A percentile compares a stretch with the other conserved stretches of the same genome.
phyloP scores from a whole-genome alignment of 1,284 basidiomycete genomes.

The Tylopilus orsonianus region DNA sequence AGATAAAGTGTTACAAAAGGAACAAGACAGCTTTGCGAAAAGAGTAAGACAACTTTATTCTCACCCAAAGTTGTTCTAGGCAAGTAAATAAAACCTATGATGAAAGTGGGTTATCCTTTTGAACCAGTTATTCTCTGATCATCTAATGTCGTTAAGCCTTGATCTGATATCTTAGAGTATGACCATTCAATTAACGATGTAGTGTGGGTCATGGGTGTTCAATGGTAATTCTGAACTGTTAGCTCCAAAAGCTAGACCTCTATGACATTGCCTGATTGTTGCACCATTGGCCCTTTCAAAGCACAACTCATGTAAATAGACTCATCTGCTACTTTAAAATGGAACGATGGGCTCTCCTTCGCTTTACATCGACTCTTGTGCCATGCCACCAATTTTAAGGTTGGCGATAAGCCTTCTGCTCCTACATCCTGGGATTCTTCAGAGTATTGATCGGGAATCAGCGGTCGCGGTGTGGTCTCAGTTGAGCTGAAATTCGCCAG shows the following conservation, averaged over 20 bases:
- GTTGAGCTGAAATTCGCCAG: neutral
- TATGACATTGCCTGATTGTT: conserved; percentile 1
- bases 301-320: neutral
- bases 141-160: conserved; percentile 11
- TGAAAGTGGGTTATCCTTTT: no score
- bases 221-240: neutral
- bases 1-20: no score
- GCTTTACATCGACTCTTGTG: neutral
- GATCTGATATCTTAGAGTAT: no score
- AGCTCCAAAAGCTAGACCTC: neutral
- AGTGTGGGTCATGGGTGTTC: conserved; percentile 8
- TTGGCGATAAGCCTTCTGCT: neutral
- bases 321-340: neutral
- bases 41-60: no score
- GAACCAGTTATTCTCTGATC: no score
- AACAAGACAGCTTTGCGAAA: no score
- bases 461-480: neutral
- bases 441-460: neutral
- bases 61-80: conserved; percentile 18
- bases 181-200: conserved; percentile 1
- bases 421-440: neutral
- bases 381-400: neutral
- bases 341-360: neutral
- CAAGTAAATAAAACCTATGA: no score
- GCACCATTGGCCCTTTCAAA: conserved; percentile 8